Conservation (phyloP, 768 basidiomycete species). For the Saitozyma podzolica region DNA sequence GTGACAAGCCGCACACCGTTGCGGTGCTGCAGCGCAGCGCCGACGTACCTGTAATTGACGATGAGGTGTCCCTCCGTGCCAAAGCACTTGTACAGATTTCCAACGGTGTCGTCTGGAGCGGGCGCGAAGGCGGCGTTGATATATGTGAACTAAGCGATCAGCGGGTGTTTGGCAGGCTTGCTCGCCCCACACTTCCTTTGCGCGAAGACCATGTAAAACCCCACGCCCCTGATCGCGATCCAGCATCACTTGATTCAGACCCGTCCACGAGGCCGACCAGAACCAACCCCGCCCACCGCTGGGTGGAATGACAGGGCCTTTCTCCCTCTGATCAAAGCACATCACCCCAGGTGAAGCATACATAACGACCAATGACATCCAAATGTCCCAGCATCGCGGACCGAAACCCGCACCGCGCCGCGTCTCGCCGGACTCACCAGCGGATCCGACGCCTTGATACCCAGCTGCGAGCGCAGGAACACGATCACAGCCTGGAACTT, state of each 20-base stretch:
- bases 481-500: slow-evolving; percentile 93
- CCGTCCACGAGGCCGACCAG: neutral
- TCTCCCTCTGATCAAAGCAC: too few relatives aligned
- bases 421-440: slow-evolving; percentile 58
- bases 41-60: slow-evolving; percentile 77
- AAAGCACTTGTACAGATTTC: slow-evolving; percentile 81
- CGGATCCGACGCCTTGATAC: slow-evolving; percentile 81
- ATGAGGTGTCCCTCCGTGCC: slow-evolving; percentile 84
- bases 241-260: too few relatives aligned
- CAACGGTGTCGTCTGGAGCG: slow-evolving; percentile 77
- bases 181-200: neutral
- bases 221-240: too few relatives aligned
- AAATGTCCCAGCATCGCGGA: neutral
- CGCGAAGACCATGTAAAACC: neutral
- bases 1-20: too few relatives aligned
- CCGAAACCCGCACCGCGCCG: neutral
- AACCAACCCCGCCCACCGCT: too few relatives aligned
- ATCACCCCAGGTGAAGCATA: too few relatives aligned
- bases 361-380: neutral
- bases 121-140: slow-evolving; percentile 79
- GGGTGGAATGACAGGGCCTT: too few relatives aligned
- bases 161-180: too few relatives aligned
- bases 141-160: slow-evolving; percentile 53
- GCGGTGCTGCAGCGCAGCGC: too few relatives aligned
- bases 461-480: slow-evolving; percentile 83